Evolutionary conservation across 1,284 basidiomycete species (phyloP).

Genomic region (Somion occarium): DNA sequence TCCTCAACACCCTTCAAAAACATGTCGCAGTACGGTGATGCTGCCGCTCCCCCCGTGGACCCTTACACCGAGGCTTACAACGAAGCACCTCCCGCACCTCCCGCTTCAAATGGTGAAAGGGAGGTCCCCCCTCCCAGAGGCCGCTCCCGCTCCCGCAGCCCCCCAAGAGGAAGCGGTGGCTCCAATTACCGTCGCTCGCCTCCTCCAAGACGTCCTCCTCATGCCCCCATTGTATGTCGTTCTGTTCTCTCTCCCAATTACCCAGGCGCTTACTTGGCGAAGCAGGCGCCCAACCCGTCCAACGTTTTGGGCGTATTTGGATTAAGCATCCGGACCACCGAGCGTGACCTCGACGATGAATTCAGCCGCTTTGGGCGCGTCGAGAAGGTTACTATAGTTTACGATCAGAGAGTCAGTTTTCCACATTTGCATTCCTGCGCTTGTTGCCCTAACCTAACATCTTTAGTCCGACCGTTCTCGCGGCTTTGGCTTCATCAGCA

Average conservation of each 20-base stretch:
- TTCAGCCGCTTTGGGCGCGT: constrained; percentile 87
- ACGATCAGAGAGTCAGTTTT: constrained; percentile 86
- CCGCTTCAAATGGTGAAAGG: constrained; percentile 41
- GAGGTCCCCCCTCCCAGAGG: constrained; percentile 42
- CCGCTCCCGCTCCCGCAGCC: constrained; percentile 67
- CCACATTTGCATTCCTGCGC: background rate
- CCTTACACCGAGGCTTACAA: constrained; percentile 81
- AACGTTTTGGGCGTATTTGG: constrained; percentile 96
- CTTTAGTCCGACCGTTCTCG: constrained; percentile 89
- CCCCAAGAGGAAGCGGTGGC: constrained; percentile 49
- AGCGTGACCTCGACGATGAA: constrained; percentile 92
- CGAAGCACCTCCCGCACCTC: constrained; percentile 43
- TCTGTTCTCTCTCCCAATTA: constrained; percentile 8
- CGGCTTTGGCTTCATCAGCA: constrained; percentile 96
- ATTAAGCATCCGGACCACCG: constrained; percentile 89
- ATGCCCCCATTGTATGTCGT: constrained; percentile 67
- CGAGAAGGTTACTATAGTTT: constrained; percentile 97
- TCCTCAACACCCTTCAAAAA: background rate
- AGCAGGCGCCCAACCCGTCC: constrained; percentile 80
- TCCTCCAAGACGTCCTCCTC: constrained; percentile 51
- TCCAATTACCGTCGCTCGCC: constrained; percentile 29
- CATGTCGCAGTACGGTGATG: constrained; percentile 53
- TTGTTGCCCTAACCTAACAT: constrained; percentile 13
- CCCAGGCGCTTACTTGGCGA: constrained; percentile 33
- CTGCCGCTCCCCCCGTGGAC: constrained; percentile 55